phyloP scores from a whole-genome alignment of 768 basidiomycete genomes.

The Mycena venus region DNA sequence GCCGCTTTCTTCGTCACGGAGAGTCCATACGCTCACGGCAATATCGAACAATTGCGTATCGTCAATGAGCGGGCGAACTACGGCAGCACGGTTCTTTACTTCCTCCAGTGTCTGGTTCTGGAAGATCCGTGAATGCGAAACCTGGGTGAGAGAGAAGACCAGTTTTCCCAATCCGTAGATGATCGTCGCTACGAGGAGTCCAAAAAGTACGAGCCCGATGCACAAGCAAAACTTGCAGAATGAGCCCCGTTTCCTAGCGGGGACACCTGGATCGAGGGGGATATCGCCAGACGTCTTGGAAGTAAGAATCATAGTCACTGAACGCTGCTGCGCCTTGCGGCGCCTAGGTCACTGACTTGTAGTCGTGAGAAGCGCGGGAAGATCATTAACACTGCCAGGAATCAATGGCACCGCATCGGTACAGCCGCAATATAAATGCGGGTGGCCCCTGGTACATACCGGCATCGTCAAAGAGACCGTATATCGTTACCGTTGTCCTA shows the following conservation, averaged over 20 bases:
- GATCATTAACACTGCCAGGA: no score
- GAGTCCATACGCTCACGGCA: constrained; percentile 28
- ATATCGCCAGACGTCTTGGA: neutral
- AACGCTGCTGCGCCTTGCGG: no score
- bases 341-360: no score
- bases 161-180: neutral
- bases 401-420: no score
- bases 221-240: constrained; percentile 6
- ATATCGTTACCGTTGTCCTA: no score
- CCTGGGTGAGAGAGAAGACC: neutral
- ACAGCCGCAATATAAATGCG: no score
- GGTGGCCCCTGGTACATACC: no score
- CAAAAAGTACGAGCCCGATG: neutral
- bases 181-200: neutral
- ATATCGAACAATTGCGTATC: constrained; percentile 24
- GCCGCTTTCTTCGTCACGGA: neutral
- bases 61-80: constrained; percentile 31
- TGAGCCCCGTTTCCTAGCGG: constrained; percentile 4
- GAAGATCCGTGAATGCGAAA: constrained; percentile 21
- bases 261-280: constrained; percentile 2
- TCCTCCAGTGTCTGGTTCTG: constrained; percentile 30
- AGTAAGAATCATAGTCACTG: neutral
- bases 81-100: constrained; percentile 6
- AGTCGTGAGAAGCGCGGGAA: no score
- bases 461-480: no score